A percentile compares a stretch with the other conserved stretches of the same genome.
phyloP scores from a whole-genome alignment of 2,329 filamentous ascomycete species.

The Graphilbum fragrans region DNA sequence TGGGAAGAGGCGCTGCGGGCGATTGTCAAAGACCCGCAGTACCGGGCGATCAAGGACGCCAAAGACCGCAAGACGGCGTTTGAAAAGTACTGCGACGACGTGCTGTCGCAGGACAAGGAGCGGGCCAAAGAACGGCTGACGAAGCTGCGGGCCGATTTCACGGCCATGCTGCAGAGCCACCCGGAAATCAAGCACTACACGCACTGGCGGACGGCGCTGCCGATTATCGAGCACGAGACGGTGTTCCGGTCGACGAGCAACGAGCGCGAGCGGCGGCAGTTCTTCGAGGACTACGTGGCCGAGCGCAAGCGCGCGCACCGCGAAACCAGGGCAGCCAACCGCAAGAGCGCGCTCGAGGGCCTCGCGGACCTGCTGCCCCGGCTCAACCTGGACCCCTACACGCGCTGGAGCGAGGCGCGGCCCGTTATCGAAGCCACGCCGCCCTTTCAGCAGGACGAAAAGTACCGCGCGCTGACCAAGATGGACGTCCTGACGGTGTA shows the following conservation, averaged over 20 bases:
- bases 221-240: slow-evolving; percentile 88
- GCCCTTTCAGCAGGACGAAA: slow-evolving; percentile 57
- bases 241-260: slow-evolving; percentile 86
- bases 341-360: slow-evolving; percentile 75
- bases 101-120: slow-evolving; percentile 86
- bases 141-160: slow-evolving; percentile 88
- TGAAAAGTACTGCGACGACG: slow-evolving; percentile 86
- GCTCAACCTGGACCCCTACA: slow-evolving; percentile 82
- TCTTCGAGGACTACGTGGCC: slow-evolving; percentile 88
- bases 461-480: slow-evolving; percentile 51
- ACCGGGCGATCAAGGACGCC: slow-evolving; percentile 84
- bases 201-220: slow-evolving; percentile 89
- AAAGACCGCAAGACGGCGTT: slow-evolving; percentile 84
- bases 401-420: slow-evolving; percentile 86
- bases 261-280: slow-evolving; percentile 73
- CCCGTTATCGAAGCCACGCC: slow-evolving; percentile 66
- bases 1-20: slow-evolving; percentile 84
- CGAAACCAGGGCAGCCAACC: slow-evolving; percentile 59
- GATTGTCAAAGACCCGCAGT: slow-evolving; percentile 83
- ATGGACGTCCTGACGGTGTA: slow-evolving; percentile 88
- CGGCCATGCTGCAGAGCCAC: slow-evolving; percentile 89
- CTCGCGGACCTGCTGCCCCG: slow-evolving; percentile 66
- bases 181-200: slow-evolving; percentile 96
- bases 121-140: slow-evolving; percentile 84
- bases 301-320: slow-evolving; percentile 71